These are phyloP conservation scores for Cercospora sojina DNA, from an alignment of 2,329 filamentous ascomycete genomes.

Conservation along the genomic window DNA sequence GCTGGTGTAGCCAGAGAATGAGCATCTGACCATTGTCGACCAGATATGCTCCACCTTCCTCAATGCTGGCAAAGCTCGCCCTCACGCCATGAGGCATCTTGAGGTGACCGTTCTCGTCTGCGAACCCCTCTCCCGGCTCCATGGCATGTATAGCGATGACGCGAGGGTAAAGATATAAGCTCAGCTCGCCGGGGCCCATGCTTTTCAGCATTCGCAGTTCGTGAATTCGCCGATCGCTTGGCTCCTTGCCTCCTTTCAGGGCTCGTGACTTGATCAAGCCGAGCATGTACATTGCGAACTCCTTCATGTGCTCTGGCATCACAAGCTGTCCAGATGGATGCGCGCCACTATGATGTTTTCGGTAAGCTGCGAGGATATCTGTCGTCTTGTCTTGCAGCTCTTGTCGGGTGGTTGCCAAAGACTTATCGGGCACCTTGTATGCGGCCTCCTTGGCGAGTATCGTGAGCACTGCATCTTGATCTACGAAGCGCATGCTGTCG, in stretches of 20 bases:
- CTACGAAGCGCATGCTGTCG: constrained; percentile 86
- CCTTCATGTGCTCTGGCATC: constrained; percentile 91
- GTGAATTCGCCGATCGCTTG: constrained; percentile 84
- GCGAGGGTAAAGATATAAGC: constrained; percentile 89
- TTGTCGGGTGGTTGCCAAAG: constrained; percentile 80
- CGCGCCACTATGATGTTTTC: constrained; percentile 84
- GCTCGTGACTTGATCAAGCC: constrained; percentile 85
- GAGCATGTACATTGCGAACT: constrained; percentile 95
- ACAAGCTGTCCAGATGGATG: constrained; percentile 92
- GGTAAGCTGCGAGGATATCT: constrained; percentile 86
- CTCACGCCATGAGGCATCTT: constrained; percentile 78
- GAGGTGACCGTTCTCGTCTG: constrained; percentile 86
- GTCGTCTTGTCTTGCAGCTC: constrained; percentile 87
- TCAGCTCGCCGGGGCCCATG: constrained; percentile 82
- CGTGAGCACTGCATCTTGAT: constrained; percentile 88
- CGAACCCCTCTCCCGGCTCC: constrained; percentile 81
- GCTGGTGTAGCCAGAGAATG: constrained; percentile 86
- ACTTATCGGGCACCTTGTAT: constrained; percentile 70
- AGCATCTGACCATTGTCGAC: constrained; percentile 94
- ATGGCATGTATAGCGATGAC: constrained; percentile 92
- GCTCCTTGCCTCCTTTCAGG: constrained; percentile 88
- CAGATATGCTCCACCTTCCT: constrained; percentile 90
- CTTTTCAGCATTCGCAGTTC: constrained; percentile 87
- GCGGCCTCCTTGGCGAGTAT: constrained; percentile 92
- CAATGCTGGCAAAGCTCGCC: constrained; percentile 81